phyloP scores from a whole-genome alignment of 345 rosid genomes.

The Rhodamnia argentea region DNA sequence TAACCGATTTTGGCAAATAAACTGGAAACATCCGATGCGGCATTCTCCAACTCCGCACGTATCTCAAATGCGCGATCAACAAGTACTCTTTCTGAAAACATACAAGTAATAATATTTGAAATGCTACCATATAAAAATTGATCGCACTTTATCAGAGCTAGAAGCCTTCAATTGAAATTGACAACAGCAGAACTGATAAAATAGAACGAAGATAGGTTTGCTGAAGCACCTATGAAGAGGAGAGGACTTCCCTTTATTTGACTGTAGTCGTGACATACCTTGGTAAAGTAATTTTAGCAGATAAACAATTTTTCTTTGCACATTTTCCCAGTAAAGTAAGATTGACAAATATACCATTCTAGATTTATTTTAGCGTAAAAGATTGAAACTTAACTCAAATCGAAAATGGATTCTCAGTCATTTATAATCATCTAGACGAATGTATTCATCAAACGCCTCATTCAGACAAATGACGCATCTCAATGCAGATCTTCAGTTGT shows the following conservation, averaged over 20 bases:
- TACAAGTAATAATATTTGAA: background rate
- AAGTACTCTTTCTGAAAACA: conserved; percentile 60
- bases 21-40: conserved; percentile 77
- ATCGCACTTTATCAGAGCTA: background rate
- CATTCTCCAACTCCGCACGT: conserved; percentile 73
- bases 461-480: background rate
- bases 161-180: background rate
- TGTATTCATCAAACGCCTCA: background rate
- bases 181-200: background rate
- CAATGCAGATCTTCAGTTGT: background rate
- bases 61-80: conserved; percentile 84
- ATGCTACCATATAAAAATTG: background rate
- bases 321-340: background rate
- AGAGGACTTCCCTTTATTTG: background rate
- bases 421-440: background rate
- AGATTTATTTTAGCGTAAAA: background rate
- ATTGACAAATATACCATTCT: background rate
- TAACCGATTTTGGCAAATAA: conserved; percentile 86
- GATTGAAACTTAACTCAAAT: background rate
- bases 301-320: background rate
- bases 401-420: background rate
- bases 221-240: background rate
- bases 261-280: background rate
- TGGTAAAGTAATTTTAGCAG: background rate
- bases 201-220: background rate